Conservation (phyloP, 345 rosid genomes). For the Syzygium oleosum region DNA sequence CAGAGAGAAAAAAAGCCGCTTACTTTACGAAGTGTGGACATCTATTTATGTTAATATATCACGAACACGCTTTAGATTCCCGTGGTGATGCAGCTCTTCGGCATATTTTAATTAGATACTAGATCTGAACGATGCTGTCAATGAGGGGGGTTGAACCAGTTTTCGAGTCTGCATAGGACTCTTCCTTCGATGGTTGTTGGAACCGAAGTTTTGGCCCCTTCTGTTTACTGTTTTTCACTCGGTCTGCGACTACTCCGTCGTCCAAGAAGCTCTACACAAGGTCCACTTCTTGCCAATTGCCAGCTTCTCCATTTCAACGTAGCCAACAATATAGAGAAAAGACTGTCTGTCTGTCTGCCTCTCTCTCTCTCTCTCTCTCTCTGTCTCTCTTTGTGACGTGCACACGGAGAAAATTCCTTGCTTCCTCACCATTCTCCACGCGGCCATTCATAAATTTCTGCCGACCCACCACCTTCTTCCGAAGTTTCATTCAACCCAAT, state of each 20-base stretch:
- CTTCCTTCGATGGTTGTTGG: neutral
- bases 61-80: neutral
- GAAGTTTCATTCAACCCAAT: neutral
- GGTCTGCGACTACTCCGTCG: neutral
- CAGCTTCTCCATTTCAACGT: neutral
- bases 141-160: neutral
- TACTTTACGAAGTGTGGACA: neutral
- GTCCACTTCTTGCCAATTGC: neutral
- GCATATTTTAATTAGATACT: neutral
- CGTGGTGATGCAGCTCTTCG: neutral
- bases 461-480: neutral
- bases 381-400: neutral
- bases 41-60: neutral
- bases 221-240: neutral
- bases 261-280: neutral
- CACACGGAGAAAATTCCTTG: neutral
- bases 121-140: neutral
- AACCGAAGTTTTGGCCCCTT: neutral
- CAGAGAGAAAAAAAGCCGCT: neutral
- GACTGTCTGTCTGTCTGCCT: too few relatives aligned
- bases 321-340: neutral
- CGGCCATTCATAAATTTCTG: neutral
- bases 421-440: neutral
- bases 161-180: neutral
- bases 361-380: neutral